These are phyloP conservation scores for Skeletonema potamos DNA, from an alignment of 108 stramenopile species.

Conservation along the genomic window DNA sequence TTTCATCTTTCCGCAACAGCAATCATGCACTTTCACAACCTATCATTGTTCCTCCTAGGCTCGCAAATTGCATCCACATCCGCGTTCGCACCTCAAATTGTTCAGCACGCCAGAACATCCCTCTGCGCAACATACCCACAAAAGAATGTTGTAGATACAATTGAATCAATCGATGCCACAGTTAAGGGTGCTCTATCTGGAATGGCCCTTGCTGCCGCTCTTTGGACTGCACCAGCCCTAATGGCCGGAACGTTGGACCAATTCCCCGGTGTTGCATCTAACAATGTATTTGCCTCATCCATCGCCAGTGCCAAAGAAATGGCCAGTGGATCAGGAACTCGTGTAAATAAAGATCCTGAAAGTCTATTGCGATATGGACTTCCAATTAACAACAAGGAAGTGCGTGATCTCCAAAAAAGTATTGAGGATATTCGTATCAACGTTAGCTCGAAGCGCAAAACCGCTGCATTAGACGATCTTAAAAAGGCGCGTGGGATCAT, in stretches of 20 bases:
- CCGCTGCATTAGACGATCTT: constrained; percentile 81
- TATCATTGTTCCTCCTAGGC: not conserved
- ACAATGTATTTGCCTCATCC: constrained; percentile 17
- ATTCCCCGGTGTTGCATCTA: not conserved
- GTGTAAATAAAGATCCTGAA: constrained; percentile 94
- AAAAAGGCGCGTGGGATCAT: constrained; percentile 61
- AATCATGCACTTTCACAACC: not conserved
- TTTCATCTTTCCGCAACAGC: not conserved
- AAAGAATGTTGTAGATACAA: constrained; percentile 12
- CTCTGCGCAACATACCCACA: constrained; percentile 10
- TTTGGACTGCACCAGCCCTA: constrained; percentile 49
- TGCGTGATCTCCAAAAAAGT: constrained; percentile 76
- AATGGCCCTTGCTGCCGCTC: constrained; percentile 27
- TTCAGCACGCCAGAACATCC: not conserved
- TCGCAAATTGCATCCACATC: constrained; percentile 2
- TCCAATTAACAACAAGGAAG: constrained; percentile 88
- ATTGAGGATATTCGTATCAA: constrained; percentile 84
- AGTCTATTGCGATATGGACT: constrained; percentile 86
- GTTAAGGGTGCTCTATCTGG: constrained; percentile 36
- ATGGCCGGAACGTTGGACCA: constrained; percentile 19
- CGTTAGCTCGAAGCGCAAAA: constrained; percentile 79
- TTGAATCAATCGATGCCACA: constrained; percentile 25
- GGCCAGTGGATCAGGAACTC: constrained; percentile 83
- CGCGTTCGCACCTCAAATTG: constrained; percentile 1
- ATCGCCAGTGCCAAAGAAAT: constrained; percentile 80